A percentile compares a stretch with the other conserved stretches of the same genome.
These are phyloP conservation scores for Chara braunii DNA, from an alignment of 139 green algal genomes.

Conservation along the genomic window DNA sequence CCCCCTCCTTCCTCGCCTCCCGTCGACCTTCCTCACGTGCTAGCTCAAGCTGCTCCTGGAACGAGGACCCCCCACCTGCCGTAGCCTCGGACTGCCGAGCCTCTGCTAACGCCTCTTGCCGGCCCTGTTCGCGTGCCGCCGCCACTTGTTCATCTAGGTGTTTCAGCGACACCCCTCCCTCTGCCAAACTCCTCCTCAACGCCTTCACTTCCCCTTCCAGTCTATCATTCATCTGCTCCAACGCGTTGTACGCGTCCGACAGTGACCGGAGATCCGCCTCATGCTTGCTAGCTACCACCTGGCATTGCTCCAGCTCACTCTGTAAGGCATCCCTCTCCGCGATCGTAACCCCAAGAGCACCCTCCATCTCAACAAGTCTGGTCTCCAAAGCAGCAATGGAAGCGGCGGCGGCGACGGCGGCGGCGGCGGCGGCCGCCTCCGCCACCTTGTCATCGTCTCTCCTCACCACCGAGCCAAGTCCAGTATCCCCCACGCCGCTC, in stretches of 20 bases:
- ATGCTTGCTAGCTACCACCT: conserved; percentile 13
- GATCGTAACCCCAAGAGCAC: too few relatives aligned
- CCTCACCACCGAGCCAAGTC: too few relatives aligned
- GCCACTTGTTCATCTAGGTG: conserved; percentile 2
- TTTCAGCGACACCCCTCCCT: too few relatives aligned
- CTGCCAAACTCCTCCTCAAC: background rate
- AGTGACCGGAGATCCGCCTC: conserved; percentile 47
- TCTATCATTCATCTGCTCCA: conserved; percentile 51
- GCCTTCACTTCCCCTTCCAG: conserved; percentile 37
- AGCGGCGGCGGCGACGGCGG: too few relatives aligned
- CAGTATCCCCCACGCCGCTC: too few relatives aligned
- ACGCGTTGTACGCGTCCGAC: conserved; percentile 60
- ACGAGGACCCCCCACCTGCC: background rate
- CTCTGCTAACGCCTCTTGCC: background rate
- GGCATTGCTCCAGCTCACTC: conserved; percentile 39
- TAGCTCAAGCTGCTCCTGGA: conserved; percentile 2
- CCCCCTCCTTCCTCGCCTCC: conserved; percentile 49
- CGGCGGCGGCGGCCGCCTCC: too few relatives aligned
- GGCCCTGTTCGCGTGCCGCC: background rate
- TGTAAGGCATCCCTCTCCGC: conserved; percentile 42
- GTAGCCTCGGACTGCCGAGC: too few relatives aligned
- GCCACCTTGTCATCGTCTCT: too few relatives aligned
- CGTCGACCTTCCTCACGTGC: conserved; percentile 35
- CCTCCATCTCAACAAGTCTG: too few relatives aligned
- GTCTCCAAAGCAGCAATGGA: too few relatives aligned